phyloP scores from a whole-genome alignment of 352 stramenopile genomes.

The Globisporangium middletonii region DNA sequence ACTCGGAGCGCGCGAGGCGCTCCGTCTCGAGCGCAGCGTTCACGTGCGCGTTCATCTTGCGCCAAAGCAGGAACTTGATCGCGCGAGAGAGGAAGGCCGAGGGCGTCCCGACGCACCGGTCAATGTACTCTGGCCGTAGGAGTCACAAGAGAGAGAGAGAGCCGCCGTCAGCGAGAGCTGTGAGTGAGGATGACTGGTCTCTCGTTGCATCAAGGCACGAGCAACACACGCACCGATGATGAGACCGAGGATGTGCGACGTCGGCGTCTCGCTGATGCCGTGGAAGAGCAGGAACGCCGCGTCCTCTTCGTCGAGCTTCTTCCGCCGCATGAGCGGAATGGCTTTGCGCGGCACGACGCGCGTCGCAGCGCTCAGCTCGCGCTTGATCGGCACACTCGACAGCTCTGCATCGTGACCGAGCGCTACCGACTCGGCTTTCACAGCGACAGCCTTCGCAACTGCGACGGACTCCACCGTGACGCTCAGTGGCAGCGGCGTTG shows the following conservation, averaged over 20 bases:
- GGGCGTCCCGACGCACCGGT: slow-evolving; percentile 24
- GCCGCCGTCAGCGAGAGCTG: background rate
- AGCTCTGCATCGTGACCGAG: background rate
- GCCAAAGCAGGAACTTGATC: slow-evolving; percentile 49
- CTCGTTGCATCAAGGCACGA: background rate
- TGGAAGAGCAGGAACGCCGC: slow-evolving; percentile 69
- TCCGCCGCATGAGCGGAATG: slow-evolving; percentile 12
- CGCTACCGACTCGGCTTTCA: background rate
- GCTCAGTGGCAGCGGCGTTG: background rate
- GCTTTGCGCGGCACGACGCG: slow-evolving; percentile 4
- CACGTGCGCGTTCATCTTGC: slow-evolving; percentile 39
- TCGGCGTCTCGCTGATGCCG: slow-evolving; percentile 40
- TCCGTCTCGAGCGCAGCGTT: slow-evolving; percentile 28
- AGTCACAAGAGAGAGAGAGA: background rate
- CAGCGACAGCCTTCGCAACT: background rate
- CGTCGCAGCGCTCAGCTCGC: background rate
- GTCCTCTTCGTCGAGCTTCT: slow-evolving; percentile 52
- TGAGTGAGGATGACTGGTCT: too few relatives aligned
- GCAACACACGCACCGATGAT: slow-evolving; percentile 44
- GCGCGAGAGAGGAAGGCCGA: slow-evolving; percentile 24
- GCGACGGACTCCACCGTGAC: too few relatives aligned
- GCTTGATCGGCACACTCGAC: background rate
- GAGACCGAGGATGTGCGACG: slow-evolving; percentile 35
- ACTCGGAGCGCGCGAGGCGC: slow-evolving; percentile 48
- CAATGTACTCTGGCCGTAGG: slow-evolving; percentile 43